These are phyloP conservation scores for Vaccinium vitisidaea DNA, from an alignment of 148 eudicot species.

Conservation along the genomic window DNA sequence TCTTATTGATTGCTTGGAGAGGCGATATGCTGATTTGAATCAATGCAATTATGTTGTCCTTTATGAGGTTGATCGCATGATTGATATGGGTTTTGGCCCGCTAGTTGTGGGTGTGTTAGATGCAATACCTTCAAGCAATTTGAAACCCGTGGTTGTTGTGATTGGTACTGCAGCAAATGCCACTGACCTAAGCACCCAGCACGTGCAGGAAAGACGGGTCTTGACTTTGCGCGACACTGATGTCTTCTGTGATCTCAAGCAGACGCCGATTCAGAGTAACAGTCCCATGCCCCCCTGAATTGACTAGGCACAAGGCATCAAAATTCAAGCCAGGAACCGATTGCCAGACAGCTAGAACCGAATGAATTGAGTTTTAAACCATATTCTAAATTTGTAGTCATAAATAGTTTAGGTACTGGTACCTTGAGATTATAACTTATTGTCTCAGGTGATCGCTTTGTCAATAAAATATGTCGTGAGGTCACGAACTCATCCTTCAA, in stretches of 20 bases:
- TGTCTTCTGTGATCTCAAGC: background rate
- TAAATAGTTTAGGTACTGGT: background rate
- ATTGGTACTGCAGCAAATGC: too few relatives aligned
- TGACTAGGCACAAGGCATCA: background rate
- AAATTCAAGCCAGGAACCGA: background rate
- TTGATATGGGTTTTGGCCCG: too few relatives aligned
- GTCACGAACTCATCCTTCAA: too few relatives aligned
- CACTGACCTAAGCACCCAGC: too few relatives aligned
- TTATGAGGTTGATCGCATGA: slow-evolving; percentile 31
- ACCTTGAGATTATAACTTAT: background rate
- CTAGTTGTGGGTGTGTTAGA: too few relatives aligned
- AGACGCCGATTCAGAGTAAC: background rate
- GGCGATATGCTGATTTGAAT: slow-evolving; percentile 60
- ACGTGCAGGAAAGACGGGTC: background rate
- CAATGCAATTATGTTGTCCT: slow-evolving; percentile 82
- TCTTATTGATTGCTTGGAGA: slow-evolving; percentile 68
- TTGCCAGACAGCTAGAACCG: background rate
- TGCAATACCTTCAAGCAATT: too few relatives aligned
- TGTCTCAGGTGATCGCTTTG: too few relatives aligned
- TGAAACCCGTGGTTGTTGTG: too few relatives aligned
- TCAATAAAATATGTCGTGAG: too few relatives aligned
- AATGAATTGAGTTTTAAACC: background rate
- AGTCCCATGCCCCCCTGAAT: background rate
- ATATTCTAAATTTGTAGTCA: background rate
- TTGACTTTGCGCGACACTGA: background rate